Conservation (phyloP, 805 yeast species). For the Schwanniomyces pseudopolymorphus region DNA sequence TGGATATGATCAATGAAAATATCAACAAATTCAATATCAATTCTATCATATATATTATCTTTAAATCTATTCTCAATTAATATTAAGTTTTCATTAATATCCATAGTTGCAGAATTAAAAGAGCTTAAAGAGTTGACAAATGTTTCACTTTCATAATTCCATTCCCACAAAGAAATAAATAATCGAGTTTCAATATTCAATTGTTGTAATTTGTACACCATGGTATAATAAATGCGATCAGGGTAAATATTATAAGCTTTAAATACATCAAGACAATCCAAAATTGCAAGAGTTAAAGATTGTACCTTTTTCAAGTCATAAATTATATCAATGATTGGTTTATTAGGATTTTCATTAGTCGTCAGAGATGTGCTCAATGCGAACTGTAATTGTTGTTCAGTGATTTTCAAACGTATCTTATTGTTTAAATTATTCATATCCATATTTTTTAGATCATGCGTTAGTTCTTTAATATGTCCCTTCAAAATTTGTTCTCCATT, state of each 20-base stretch:
- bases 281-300: neutral
- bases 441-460: slow-evolving; percentile 12
- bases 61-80: neutral
- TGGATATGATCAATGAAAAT: neutral
- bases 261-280: neutral
- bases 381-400: neutral
- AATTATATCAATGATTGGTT: neutral
- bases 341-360: neutral
- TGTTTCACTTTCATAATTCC: slow-evolving; percentile 6
- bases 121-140: neutral
- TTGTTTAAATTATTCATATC: neutral
- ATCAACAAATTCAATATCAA: neutral
- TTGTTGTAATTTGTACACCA: neutral
- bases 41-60: slow-evolving; percentile 4
- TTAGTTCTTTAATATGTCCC: slow-evolving; percentile 13
- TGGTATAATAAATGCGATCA: neutral
- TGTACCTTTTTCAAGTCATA: neutral
- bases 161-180: slow-evolving; percentile 10
- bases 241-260: neutral
- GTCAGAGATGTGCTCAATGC: neutral
- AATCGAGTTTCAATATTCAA: neutral
- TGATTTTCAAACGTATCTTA: neutral
- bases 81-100: neutral
- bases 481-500: slow-evolving; percentile 1
- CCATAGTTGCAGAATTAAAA: neutral